Evolutionary conservation across 192 early-diverging fungal genomes (phyloP).

Genomic region (Coemansia nantahalensis): DNA sequence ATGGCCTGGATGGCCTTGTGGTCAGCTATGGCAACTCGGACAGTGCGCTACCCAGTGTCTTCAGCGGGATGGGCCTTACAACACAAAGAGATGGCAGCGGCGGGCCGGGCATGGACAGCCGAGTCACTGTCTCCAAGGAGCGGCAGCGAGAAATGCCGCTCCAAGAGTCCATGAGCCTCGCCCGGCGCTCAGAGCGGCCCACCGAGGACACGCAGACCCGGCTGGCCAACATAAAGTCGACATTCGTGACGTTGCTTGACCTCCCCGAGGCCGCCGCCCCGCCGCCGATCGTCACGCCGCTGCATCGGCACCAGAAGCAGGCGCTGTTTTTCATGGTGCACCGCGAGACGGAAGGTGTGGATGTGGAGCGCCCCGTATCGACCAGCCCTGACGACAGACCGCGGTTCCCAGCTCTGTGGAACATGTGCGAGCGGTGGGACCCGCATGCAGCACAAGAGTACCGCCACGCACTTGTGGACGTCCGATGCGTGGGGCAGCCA

Average conservation of each 20-base stretch:
- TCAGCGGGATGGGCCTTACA: slow-evolving; percentile 24
- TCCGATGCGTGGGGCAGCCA: slow-evolving; percentile 27
- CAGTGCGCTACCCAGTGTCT: slow-evolving; percentile 31
- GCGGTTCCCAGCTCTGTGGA: slow-evolving; percentile 42
- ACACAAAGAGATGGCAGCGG: slow-evolving; percentile 4
- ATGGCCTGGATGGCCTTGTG: slow-evolving; percentile 23
- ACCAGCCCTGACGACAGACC: slow-evolving; percentile 2
- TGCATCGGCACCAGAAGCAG: slow-evolving; percentile 82
- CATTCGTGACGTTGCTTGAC: slow-evolving; percentile 51
- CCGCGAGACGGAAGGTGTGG: slow-evolving; percentile 67
- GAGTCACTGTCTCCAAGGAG: slow-evolving; percentile 1
- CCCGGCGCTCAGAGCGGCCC: neutral
- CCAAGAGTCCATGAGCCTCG: slow-evolving; percentile 26
- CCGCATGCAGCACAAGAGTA: slow-evolving; percentile 7
- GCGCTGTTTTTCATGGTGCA: slow-evolving; percentile 77
- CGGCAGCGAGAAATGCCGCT: slow-evolving; percentile 11
- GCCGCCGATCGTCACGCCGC: slow-evolving; percentile 48
- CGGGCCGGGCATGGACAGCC: neutral
- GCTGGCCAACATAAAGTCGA: slow-evolving; percentile 46
- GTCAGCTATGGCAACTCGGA: slow-evolving; percentile 27
- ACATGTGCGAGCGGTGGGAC: neutral
- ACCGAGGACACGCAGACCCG: slow-evolving; percentile 30
- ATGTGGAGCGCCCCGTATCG: slow-evolving; percentile 25
- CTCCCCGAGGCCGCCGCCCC: slow-evolving; percentile 49
- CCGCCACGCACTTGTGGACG: slow-evolving; percentile 29